phyloP scores from a whole-genome alignment of 2,329 filamentous ascomycete genomes.

The Epichloe baconii region DNA sequence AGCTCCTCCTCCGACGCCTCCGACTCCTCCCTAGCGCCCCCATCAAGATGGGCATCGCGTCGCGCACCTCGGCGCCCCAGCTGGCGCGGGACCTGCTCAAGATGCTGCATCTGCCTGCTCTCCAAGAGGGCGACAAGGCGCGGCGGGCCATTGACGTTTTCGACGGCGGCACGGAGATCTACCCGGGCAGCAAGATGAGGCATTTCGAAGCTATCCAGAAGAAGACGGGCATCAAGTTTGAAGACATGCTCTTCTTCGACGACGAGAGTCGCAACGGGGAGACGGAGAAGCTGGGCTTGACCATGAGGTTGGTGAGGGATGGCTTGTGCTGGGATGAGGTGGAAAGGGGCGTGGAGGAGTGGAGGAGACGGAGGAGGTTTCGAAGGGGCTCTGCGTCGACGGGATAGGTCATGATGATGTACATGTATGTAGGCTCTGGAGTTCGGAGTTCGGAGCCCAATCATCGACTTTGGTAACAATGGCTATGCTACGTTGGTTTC shows the following conservation, averaged over 20 bases:
- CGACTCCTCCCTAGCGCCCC: constrained; percentile 8
- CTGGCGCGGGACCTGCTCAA: constrained; percentile 71
- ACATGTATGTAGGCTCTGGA: too few species aligned
- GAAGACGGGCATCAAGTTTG: constrained; percentile 55
- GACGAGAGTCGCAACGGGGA: constrained; percentile 81
- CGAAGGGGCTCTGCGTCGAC: neutral
- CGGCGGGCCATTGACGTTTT: constrained; percentile 45
- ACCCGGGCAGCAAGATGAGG: constrained; percentile 68
- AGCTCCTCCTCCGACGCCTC: constrained; percentile 9
- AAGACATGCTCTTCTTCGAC: constrained; percentile 93
- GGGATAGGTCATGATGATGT: too few species aligned
- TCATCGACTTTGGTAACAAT: too few species aligned
- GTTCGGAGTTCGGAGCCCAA: too few species aligned
- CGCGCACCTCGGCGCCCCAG: constrained; percentile 66
- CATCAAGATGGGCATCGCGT: constrained; percentile 57
- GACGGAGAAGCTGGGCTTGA: constrained; percentile 65
- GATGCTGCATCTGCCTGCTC: constrained; percentile 46
- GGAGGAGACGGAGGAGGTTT: constrained; percentile 58
- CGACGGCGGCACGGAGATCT: constrained; percentile 50
- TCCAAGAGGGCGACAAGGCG: constrained; percentile 17
- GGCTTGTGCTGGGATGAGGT: constrained; percentile 67
- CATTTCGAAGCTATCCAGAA: constrained; percentile 68
- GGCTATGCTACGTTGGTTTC: too few species aligned
- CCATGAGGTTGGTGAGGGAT: constrained; percentile 70
- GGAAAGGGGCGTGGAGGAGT: constrained; percentile 65